phyloP scores from a whole-genome alignment of 768 basidiomycete genomes.

The Boletus patriciae region DNA sequence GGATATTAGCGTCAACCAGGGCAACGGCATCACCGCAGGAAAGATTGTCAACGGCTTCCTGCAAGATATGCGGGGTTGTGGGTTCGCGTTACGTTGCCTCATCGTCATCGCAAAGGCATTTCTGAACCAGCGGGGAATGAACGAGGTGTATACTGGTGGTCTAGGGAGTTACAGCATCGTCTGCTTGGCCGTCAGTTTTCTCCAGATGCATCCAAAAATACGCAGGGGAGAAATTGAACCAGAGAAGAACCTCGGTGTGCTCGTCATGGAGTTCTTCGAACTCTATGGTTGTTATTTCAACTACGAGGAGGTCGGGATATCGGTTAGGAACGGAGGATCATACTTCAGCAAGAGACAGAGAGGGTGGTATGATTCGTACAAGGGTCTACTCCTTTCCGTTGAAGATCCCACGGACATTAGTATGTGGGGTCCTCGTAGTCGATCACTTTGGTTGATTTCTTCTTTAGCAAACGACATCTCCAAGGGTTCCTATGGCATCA shows the following conservation, averaged over 20 bases:
- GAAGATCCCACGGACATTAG: slow-evolving; percentile 92
- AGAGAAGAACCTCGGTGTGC: slow-evolving; percentile 84
- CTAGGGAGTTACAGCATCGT: slow-evolving; percentile 94
- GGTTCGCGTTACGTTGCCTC: slow-evolving; percentile 75
- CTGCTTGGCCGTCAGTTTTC: slow-evolving; percentile 87
- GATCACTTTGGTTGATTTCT: neutral
- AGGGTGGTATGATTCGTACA: slow-evolving; percentile 74
- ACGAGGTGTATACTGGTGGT: slow-evolving; percentile 97
- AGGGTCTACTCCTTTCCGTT: slow-evolving; percentile 66
- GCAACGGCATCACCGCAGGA: slow-evolving; percentile 77
- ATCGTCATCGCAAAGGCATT: slow-evolving; percentile 91
- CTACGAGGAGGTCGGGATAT: slow-evolving; percentile 87
- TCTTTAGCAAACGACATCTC: slow-evolving; percentile 88
- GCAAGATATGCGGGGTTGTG: slow-evolving; percentile 51
- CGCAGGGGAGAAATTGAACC: slow-evolving; percentile 85
- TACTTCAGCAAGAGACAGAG: slow-evolving; percentile 82
- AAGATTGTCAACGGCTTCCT: slow-evolving; percentile 81
- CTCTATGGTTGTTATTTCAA: slow-evolving; percentile 92
- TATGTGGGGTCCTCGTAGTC: slow-evolving; percentile 42
- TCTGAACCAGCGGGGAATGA: slow-evolving; percentile 86
- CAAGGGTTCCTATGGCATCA: slow-evolving; percentile 80
- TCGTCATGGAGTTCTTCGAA: slow-evolving; percentile 97
- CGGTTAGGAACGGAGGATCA: slow-evolving; percentile 80
- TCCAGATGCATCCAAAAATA: slow-evolving; percentile 98
- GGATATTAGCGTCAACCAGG: slow-evolving; percentile 93